Percentiles rank a stretch among this genome's conserved stretches.
Evolutionary conservation across 129 eudicot species (phyloP).

Genomic region (Flaveria ramosissima): DNA sequence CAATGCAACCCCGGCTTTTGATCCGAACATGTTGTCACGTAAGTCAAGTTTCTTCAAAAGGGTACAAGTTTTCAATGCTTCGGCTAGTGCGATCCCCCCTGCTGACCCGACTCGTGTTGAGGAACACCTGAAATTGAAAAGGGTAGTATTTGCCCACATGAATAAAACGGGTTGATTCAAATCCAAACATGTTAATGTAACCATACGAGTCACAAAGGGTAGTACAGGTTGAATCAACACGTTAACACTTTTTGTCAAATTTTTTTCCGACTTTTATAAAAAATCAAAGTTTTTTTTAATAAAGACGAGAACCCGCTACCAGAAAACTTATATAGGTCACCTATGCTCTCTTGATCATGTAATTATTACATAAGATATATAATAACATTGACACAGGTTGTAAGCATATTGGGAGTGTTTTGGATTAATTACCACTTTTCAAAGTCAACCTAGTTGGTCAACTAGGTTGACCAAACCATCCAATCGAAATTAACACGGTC

Average conservation of each 20-base stretch:
- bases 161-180: neutral
- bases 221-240: neutral
- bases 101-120: conserved; percentile 65
- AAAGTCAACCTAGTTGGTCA: neutral
- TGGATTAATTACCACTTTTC: neutral
- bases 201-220: neutral
- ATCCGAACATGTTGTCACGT: conserved; percentile 77
- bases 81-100: conserved; percentile 67
- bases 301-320: too few species aligned
- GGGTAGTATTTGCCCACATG: neutral
- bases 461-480: neutral
- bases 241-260: neutral
- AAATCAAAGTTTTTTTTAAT: too few species aligned
- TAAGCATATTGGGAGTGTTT: neutral
- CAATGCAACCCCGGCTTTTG: conserved; percentile 56
- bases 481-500: neutral
- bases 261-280: neutral
- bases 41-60: conserved; percentile 69
- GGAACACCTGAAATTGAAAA: conserved; percentile 60
- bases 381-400: neutral
- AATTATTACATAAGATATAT: too few species aligned
- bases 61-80: conserved; percentile 52
- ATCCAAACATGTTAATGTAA: neutral
- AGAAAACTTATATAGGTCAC: too few species aligned
- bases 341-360: too few species aligned